Evolutionary conservation across 345 rosid genomes (phyloP), one percentile per base, ranked within the genome.

Genomic region (Salix brachista): DNA sequence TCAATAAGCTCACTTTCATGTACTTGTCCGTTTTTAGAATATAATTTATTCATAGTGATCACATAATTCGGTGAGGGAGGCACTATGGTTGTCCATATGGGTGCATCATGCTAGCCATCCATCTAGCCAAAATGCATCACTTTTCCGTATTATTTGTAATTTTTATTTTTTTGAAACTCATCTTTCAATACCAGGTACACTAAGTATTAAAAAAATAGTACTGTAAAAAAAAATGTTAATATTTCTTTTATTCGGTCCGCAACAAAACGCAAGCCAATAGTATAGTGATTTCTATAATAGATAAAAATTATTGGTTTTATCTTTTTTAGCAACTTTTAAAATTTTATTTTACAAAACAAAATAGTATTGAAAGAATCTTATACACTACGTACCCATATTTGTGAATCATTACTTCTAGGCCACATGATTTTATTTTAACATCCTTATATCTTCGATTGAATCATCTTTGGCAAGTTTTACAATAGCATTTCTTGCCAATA

Each of bases 401-500:
- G 23, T 18, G 58, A n/a, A 34, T 4, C 6, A 52, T 52, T 52
- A 5, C 58, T 52, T 52, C n/a, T 6, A 8, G 58, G 23, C 58
- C 58, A 52, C 19, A 6, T 52, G 23, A 52, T 52, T 52, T 52
- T 50, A 1, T 6, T 18, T 50, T 50, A 4, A 16, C 17, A 52
- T 18, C 75, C 56, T 56, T 36, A 30, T 30, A 52, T 54, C 39
- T 56, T 13, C 11, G 2, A 73, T 73, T 17, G 58, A 52, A 58
- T 21, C 58, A 73, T 3, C 39, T 73, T 42, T 26, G 76, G 68
- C 8, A 62, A 26, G 26, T 62, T 18, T 42, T 4, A 26, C 44
- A 34, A 42, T 18, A 73, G 39, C 69, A 73, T 73, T 73, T 62
- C 42, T 62, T 62, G 44, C 75, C 66, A 36, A 54, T 11, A 4